Evolutionary conservation across 495 filamentous ascomycete genomes (phyloP), one percentile per base, ranked within the genome.

Genomic region (Glutinoglossum americanum): DNA sequence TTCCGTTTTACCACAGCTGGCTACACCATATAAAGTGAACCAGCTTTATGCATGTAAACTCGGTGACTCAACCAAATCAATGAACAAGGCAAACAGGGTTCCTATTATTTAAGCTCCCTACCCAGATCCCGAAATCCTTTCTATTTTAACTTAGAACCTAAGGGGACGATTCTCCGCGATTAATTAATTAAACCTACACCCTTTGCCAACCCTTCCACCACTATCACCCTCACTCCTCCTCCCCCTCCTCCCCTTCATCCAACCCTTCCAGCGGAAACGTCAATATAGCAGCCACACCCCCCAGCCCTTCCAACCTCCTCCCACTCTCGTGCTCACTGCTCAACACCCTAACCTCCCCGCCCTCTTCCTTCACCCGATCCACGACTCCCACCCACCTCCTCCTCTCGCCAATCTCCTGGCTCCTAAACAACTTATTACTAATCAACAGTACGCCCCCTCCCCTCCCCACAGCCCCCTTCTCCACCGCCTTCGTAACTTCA

Each of bases 271-370:
- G 68, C 1, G 93, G 90, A 64, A 88, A 98, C 4, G 90, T 95
- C 61, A 94, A 71, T 32, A 97, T 83, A 13, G 89, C 87, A 25
- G 89, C 93, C 59, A 98, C 82, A 6, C 87, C 84, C 0, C 92
- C 90, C 59, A 98, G 64, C 2, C 77, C 80, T 58, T 94, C 90
- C 47, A 98, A 70, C 57, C 88, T 71, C 69, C 83, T 82, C 19
- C 92, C 92, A 71, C 92, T 96, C 72, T 95, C 92, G 68, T 97
- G 90, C 63, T 92, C 82, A 60, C 83, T 88, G 63, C 93, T 97
- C 48, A 97, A 69, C 27, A 96, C 74, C 54, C 88, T 79, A 0
- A 85, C 83, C 63, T 96, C 89, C 0, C 92, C 92, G 35, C 93
- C 93, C 54, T 84, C 80, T 53, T 83, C 84, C 62, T 83, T 83